phyloP scores from a whole-genome alignment of 2,329 filamentous ascomycete genomes.

The Dothidotthia symphoricarpi region DNA sequence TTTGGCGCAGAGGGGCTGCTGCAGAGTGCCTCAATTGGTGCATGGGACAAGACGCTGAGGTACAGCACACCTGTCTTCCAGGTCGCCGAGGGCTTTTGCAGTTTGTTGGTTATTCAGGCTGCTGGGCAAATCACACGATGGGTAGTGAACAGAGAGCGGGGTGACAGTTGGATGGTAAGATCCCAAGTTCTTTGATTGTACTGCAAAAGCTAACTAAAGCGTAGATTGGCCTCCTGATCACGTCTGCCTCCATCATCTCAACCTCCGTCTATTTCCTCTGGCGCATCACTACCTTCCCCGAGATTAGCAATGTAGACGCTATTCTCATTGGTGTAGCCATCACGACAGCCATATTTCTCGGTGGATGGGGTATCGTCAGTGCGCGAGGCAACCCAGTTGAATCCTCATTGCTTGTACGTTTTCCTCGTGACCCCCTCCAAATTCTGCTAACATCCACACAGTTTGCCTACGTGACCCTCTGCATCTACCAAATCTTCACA shows the following conservation, averaged over 20 bases:
- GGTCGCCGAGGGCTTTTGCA: conserved; percentile 93
- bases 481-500: conserved; percentile 98
- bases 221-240: conserved; percentile 80
- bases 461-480: conserved; percentile 97
- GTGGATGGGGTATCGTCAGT: conserved; percentile 89
- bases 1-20: conserved; percentile 83
- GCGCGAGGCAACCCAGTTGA: conserved; percentile 93
- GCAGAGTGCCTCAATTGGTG: conserved; percentile 75
- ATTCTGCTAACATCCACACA: conserved; percentile 17
- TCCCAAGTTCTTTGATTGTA: not conserved
- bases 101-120: conserved; percentile 89
- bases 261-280: conserved; percentile 95
- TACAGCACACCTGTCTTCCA: conserved; percentile 96
- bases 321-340: conserved; percentile 89
- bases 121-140: conserved; percentile 91
- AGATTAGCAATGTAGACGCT: conserved; percentile 88
- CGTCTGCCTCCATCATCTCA: conserved; percentile 88
- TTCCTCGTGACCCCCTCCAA: not conserved
- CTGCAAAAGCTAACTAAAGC: conserved; percentile 35
- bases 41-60: conserved; percentile 82
- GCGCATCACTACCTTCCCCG: conserved; percentile 89
- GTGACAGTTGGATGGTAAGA: conserved; percentile 94
- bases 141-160: conserved; percentile 88
- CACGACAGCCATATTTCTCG: conserved; percentile 88
- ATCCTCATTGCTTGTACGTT: conserved; percentile 70